Evolutionary conservation across 2,329 filamentous ascomycete genomes (phyloP), one percentile per base, ranked within the genome.

Genomic region (Ophiostoma quercus): DNA sequence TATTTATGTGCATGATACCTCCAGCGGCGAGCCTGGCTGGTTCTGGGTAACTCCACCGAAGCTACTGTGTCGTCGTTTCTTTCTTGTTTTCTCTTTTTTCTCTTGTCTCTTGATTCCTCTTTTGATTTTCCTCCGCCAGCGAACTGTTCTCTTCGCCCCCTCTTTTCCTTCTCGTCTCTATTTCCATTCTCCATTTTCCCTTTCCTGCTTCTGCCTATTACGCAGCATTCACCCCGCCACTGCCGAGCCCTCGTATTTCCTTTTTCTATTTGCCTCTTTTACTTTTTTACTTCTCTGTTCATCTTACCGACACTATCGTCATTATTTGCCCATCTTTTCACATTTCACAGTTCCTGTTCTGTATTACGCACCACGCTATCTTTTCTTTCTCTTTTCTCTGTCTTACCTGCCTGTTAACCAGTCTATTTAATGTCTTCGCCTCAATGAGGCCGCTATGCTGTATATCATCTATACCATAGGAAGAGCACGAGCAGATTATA

Each of bases 1-100:
- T 19, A 37, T 29, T 57, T 66, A 71, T 70, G 67, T 72, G 67
- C 70, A 73, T 70, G 71, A 72, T 72, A 73, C 71, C 72, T 71
- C 67, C 67, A 70, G 66, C 67, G 66, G 60, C 65, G 34, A 69
- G 67, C 71, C 72, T 73, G 71, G 71, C 71, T 71, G 71, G 71
- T 71, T 73, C 71, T 70, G 70, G 72, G 71, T 71, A 65, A 70
- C 68, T 71, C 69, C 47, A 66, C 62, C 60, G 69, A 60, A 69
- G 67, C 57, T 70, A 65, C 57, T 32, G 54, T 68, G 47, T 71
- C 43, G 39, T 57, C 8, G 34, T 62, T 65, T 63, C 8, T 66
- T 66, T 68, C 25, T 57, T 14, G 41, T 12, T 37, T 34, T 67
- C 25, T 60, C 19, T 54, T 68, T n/a, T 14, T 8, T 0, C 25